Conservation (phyloP, 768 basidiomycete species). For the Filobasidium floriforme region DNA sequence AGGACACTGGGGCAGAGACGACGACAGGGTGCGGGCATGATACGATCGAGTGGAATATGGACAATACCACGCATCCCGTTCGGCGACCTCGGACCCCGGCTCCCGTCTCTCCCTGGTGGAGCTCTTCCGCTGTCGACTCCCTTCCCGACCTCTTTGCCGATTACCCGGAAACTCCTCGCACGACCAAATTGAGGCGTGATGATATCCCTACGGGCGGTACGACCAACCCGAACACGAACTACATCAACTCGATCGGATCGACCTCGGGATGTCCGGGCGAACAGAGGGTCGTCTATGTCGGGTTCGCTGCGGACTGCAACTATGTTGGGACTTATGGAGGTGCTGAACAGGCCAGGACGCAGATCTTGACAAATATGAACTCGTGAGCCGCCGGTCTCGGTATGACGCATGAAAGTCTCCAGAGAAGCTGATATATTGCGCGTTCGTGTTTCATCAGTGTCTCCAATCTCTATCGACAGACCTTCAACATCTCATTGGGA, state of each 20-base stretch:
- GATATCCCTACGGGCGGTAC: constrained; percentile 16
- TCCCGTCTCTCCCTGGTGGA: not conserved
- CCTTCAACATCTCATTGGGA: constrained; percentile 78
- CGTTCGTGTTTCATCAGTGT: constrained; percentile 19
- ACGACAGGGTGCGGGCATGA: constrained; percentile 59
- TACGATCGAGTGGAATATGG: constrained; percentile 58
- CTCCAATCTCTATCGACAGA: constrained; percentile 49
- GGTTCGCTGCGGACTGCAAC: constrained; percentile 78
- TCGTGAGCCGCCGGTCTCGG: constrained; percentile 51
- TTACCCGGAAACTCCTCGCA: not conserved
- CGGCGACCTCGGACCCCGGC: not conserved
- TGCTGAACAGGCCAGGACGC: constrained; percentile 59
- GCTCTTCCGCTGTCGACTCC: not conserved
- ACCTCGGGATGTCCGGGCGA: constrained; percentile 63
- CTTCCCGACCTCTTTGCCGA: constrained; percentile 3
- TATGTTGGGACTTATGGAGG: constrained; percentile 62
- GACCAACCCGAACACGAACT: constrained; percentile 49
- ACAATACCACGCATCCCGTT: constrained; percentile 42
- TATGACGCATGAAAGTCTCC: too few relatives aligned
- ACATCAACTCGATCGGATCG: constrained; percentile 60
- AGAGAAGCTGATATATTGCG: too few relatives aligned
- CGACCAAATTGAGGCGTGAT: constrained; percentile 2
- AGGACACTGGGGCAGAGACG: constrained; percentile 45
- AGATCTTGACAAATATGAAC: constrained; percentile 74
- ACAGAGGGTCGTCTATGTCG: constrained; percentile 70